Conservation (phyloP, 768 basidiomycete genomes). For the Psilocybe sp. region DNA sequence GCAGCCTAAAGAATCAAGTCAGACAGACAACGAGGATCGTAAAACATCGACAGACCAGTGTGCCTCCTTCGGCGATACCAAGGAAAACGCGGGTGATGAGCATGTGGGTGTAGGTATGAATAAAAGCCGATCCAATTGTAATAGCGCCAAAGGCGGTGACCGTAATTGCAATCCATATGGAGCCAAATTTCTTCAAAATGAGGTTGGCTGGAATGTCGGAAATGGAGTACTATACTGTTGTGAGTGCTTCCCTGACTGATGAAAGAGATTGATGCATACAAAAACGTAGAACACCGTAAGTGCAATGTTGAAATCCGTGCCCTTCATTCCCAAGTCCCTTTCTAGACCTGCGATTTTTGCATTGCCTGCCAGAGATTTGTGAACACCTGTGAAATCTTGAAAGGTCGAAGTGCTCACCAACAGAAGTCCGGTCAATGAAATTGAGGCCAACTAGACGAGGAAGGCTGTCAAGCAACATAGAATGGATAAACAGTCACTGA, state of each 20-base stretch:
- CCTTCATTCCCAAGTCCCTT: slow-evolving; percentile 36
- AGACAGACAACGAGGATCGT: not conserved
- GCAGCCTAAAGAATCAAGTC: slow-evolving; percentile 23
- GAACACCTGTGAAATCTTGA: not conserved
- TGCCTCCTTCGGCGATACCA: slow-evolving; percentile 19
- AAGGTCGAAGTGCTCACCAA: not conserved
- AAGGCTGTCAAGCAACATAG: not conserved
- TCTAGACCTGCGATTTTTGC: slow-evolving; percentile 28
- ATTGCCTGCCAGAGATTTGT: not conserved
- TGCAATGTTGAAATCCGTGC: slow-evolving; percentile 35
- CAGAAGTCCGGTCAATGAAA: slow-evolving; percentile 28
- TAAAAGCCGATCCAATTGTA: slow-evolving; percentile 29
- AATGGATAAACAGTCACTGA: not conserved
- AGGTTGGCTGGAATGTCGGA: slow-evolving; percentile 40
- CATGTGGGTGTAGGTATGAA: slow-evolving; percentile 1
- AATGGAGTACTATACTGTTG: slow-evolving; percentile 25
- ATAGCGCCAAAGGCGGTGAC: slow-evolving; percentile 32
- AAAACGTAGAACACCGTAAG: slow-evolving; percentile 38
- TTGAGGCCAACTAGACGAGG: slow-evolving; percentile 25
- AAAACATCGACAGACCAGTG: slow-evolving; percentile 25
- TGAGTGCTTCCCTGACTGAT: not conserved
- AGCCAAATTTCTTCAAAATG: slow-evolving; percentile 34
- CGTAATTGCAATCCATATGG: slow-evolving; percentile 31
- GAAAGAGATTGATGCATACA: not conserved
- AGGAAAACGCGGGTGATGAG: slow-evolving; percentile 3